Evolutionary conservation across 805 yeast genomes (phyloP).

Genomic region (Komagataella ulmi): DNA sequence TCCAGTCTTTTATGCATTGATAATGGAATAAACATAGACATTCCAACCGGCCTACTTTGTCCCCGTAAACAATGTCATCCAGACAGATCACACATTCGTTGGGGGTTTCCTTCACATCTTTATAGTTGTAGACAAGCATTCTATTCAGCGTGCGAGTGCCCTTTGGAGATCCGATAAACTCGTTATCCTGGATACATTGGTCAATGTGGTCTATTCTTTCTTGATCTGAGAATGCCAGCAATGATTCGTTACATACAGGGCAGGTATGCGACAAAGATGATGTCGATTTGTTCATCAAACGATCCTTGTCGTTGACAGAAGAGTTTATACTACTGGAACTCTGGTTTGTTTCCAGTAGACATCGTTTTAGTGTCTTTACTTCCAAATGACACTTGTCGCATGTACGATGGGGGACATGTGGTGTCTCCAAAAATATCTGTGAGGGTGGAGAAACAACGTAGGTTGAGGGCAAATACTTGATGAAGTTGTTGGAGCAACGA

Average conservation of each 20-base stretch:
- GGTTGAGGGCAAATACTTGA: constrained; percentile 45
- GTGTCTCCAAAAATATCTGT: constrained; percentile 31
- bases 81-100: constrained; percentile 88
- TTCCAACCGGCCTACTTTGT: constrained; percentile 82
- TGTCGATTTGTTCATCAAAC: not conserved
- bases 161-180: constrained; percentile 49
- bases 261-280: constrained; percentile 15
- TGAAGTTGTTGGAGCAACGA: constrained; percentile 40
- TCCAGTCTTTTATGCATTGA: constrained; percentile 85
- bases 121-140: constrained; percentile 70
- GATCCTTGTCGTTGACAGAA: not conserved
- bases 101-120: constrained; percentile 9
- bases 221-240: constrained; percentile 11
- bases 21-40: constrained; percentile 93
- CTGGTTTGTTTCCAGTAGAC: constrained; percentile 15
- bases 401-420: constrained; percentile 52
- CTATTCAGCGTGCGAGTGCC: constrained; percentile 50
- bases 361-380: constrained; percentile 32
- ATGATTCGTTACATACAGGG: constrained; percentile 25
- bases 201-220: constrained; percentile 56
- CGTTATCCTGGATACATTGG: constrained; percentile 47
- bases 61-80: constrained; percentile 78
- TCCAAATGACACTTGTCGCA: constrained; percentile 65
- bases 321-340: constrained; percentile 7
- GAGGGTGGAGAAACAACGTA: constrained; percentile 43